Conservation (phyloP, 768 basidiomycete genomes). For the Lactarius sanguifluus region DNA sequence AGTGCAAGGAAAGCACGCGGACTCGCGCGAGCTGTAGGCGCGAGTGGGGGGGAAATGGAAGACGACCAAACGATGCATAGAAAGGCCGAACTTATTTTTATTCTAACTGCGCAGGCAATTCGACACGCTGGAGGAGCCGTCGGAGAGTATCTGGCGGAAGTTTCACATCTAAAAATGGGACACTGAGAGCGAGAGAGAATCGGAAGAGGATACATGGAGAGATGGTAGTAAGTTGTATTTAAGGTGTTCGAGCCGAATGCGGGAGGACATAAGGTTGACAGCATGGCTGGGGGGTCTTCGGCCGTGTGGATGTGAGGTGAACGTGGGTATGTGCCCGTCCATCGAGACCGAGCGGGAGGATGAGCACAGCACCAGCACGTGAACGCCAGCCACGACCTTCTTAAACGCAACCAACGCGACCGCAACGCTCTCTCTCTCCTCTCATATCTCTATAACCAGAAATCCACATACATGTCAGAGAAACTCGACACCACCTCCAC, state of each 20-base stretch:
- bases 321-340: background rate
- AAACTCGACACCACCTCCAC: constrained; percentile 59
- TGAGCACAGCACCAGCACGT: constrained; percentile 10
- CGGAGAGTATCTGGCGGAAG: background rate
- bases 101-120: too few relatives aligned
- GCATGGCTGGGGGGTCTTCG: background rate
- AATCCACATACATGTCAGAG: constrained; percentile 34
- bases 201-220: background rate
- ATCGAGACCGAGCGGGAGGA: background rate
- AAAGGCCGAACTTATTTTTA: background rate
- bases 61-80: background rate
- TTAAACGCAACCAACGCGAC: constrained; percentile 1
- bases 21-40: background rate
- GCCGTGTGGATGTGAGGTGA: background rate
- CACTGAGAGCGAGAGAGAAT: background rate
- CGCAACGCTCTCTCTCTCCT: background rate
- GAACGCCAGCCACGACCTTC: background rate
- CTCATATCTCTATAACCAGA: constrained; percentile 4
- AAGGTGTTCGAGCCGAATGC: background rate
- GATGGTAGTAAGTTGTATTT: background rate
- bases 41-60: background rate
- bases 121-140: background rate
- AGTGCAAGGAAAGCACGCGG: constrained; percentile 1
- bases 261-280: background rate
- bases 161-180: background rate